These are phyloP conservation scores for Thielaviopsis punctulata DNA, from an alignment of 2,329 filamentous ascomycete genomes.

Conservation along the genomic window DNA sequence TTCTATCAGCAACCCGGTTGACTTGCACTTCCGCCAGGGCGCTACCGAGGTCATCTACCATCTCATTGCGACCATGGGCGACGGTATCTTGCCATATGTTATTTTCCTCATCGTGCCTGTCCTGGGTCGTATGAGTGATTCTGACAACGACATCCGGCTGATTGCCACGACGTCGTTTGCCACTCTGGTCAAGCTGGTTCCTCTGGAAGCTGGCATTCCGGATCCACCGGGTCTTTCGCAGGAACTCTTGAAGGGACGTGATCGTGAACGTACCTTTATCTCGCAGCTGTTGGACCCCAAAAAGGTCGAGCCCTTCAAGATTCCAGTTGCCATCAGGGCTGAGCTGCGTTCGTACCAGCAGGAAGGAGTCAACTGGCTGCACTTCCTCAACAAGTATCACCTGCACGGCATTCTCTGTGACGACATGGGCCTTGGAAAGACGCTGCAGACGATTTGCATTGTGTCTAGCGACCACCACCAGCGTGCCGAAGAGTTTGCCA, in stretches of 20 bases:
- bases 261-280: conserved; percentile 91
- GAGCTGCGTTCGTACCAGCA: conserved; percentile 94
- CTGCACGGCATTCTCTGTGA: conserved; percentile 96
- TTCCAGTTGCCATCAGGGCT: conserved; percentile 93
- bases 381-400: conserved; percentile 95
- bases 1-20: conserved; percentile 76
- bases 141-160: conserved; percentile 84
- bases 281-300: conserved; percentile 89
- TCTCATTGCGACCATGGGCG: conserved; percentile 95
- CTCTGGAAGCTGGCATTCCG: conserved; percentile 89
- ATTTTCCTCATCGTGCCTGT: conserved; percentile 98
- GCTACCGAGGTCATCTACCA: conserved; percentile 94
- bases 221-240: conserved; percentile 87
- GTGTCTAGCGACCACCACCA: conserved; percentile 95
- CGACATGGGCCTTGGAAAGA: conserved; percentile 98
- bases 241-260: conserved; percentile 73
- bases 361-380: conserved; percentile 95
- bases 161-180: conserved; percentile 95
- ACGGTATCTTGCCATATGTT: conserved; percentile 87
- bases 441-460: conserved; percentile 90
- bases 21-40: conserved; percentile 78
- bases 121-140: conserved; percentile 93
- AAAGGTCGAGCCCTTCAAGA: conserved; percentile 85
- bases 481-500: conserved; percentile 75
- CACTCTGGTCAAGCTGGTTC: conserved; percentile 90